Percentiles rank a stretch among this genome's conserved stretches.
phyloP scores from a whole-genome alignment of 83 land plant genomes.

The Thuja plicata region DNA sequence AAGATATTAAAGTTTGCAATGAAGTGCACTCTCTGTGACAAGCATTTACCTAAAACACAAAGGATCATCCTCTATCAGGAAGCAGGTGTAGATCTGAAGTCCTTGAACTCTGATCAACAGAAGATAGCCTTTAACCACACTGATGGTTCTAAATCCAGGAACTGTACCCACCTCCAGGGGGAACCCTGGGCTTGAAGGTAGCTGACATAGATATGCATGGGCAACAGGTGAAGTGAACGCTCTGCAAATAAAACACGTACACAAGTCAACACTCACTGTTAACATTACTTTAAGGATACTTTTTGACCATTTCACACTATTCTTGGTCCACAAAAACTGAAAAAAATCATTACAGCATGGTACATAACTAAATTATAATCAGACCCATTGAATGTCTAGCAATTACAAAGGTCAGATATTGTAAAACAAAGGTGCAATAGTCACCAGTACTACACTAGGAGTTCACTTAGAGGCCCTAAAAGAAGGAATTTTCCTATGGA shows the following conservation, averaged over 20 bases:
- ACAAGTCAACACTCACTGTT: neutral
- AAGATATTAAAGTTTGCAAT: neutral
- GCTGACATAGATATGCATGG: constrained; percentile 43
- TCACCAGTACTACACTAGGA: neutral
- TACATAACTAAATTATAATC: neutral
- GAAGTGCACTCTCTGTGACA: neutral
- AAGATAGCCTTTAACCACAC: neutral
- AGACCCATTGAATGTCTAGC: neutral
- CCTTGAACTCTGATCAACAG: neutral
- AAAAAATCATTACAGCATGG: neutral
- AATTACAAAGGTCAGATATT: neutral
- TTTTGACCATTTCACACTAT: neutral
- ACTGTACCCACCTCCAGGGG: constrained; percentile 73
- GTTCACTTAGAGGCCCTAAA: neutral
- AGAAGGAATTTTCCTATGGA: neutral
- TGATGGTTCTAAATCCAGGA: constrained; percentile 40
- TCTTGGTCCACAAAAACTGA: neutral
- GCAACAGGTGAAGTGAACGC: constrained; percentile 53
- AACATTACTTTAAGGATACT: neutral
- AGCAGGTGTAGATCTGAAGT: neutral
- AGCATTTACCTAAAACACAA: neutral
- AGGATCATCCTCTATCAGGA: neutral
- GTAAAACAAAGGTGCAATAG: neutral
- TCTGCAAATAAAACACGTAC: constrained; percentile 35
- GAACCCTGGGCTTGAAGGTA: constrained; percentile 61